phyloP scores from a whole-genome alignment of 805 yeast genomes.

The Barnettozyma sucrosica region DNA sequence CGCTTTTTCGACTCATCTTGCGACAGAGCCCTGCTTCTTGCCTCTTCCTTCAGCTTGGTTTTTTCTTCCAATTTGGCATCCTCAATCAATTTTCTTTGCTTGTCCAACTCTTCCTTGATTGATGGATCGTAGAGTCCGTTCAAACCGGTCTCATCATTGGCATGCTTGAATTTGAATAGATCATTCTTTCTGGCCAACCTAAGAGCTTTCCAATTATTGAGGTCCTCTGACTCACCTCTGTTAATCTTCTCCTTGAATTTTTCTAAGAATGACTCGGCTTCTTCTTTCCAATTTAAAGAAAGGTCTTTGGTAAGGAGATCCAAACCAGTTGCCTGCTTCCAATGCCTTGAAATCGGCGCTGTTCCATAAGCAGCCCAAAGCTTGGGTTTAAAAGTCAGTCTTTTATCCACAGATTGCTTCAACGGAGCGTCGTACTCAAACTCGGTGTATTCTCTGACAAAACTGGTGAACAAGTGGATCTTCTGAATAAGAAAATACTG shows the following conservation, averaged over 20 bases:
- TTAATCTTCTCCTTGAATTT: constrained; percentile 4
- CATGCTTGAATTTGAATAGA: constrained; percentile 33
- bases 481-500: constrained; percentile 7
- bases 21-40: constrained; percentile 5
- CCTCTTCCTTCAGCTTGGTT: constrained; percentile 19
- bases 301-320: constrained; percentile 24
- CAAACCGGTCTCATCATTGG: constrained; percentile 31
- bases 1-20: constrained; percentile 20
- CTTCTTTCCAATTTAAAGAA: constrained; percentile 3
- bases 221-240: constrained; percentile 12
- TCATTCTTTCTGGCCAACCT: constrained; percentile 34
- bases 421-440: constrained; percentile 6
- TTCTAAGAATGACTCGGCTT: constrained; percentile 3
- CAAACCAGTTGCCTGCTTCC: constrained; percentile 38
- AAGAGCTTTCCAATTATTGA: constrained; percentile 38
- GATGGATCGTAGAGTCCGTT: constrained; percentile 33
- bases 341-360: constrained; percentile 26
- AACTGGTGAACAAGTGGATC: constrained; percentile 8
- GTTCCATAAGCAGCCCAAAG: constrained; percentile 24
- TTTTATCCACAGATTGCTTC: constrained; percentile 2
- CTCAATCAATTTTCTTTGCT: constrained; percentile 12
- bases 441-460: background rate
- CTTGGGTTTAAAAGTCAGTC: constrained; percentile 8
- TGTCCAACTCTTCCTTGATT: constrained; percentile 16
- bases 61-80: constrained; percentile 11